Percentiles rank a stretch among this genome's conserved stretches.
Evolutionary conservation across 1,284 basidiomycete genomes (phyloP).

Genomic region (Cutaneotrichosporon mucoides): DNA sequence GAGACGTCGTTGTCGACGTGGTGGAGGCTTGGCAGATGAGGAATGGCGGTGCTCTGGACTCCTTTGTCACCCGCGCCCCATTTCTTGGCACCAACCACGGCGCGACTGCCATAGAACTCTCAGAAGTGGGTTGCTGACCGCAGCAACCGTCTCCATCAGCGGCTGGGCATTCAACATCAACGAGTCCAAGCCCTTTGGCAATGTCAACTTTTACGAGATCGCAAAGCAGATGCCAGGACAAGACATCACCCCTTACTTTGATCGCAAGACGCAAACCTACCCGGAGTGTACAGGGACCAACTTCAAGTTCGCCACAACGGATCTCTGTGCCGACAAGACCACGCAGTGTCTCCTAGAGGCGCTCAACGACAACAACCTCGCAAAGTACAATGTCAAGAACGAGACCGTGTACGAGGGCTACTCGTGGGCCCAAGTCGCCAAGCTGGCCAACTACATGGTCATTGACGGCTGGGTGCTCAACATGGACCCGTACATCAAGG

Average conservation of each 20-base stretch:
- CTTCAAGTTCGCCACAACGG: slow-evolving; percentile 66
- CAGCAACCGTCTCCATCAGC: slow-evolving; percentile 67
- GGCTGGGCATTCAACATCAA: slow-evolving; percentile 76
- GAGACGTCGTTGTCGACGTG: neutral
- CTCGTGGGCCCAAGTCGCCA: slow-evolving; percentile 76
- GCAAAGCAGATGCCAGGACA: slow-evolving; percentile 62
- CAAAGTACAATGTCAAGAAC: slow-evolving; percentile 60
- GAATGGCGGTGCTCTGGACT: neutral
- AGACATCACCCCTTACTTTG: slow-evolving; percentile 84
- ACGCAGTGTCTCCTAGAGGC: slow-evolving; percentile 5
- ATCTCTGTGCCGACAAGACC: slow-evolving; percentile 59
- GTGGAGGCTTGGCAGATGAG: neutral
- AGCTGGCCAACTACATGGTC: slow-evolving; percentile 69
- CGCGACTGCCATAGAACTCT: too few relatives aligned
- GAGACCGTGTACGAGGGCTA: slow-evolving; percentile 71
- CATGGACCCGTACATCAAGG: slow-evolving; percentile 76
- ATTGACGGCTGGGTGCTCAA: slow-evolving; percentile 93
- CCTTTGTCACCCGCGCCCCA: neutral
- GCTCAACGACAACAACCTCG: slow-evolving; percentile 52
- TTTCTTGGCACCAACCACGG: neutral
- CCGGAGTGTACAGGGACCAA: slow-evolving; percentile 58
- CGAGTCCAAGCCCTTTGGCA: slow-evolving; percentile 55
- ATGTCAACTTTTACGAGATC: slow-evolving; percentile 61
- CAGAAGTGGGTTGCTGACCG: slow-evolving; percentile 13
- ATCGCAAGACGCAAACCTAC: slow-evolving; percentile 63